Conservation (phyloP, 371 early-diverging fungal species). For the Mortierella sp. region DNA sequence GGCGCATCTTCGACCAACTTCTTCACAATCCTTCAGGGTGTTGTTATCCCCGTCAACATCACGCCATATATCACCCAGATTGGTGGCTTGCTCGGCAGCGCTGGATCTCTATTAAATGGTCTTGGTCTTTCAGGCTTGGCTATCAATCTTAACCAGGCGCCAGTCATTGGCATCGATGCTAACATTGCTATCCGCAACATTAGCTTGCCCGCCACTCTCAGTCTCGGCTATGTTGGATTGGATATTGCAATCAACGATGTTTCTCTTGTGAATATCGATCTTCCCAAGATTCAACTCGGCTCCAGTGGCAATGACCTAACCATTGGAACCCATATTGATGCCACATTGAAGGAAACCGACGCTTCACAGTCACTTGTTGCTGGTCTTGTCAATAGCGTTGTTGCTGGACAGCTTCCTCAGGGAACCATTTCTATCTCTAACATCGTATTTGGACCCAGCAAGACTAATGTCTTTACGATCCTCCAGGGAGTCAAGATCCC, state of each 20-base stretch:
- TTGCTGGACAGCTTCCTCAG: conserved; percentile 47
- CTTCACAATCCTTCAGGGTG: conserved; percentile 44
- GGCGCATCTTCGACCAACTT: conserved; percentile 36
- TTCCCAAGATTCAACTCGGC: conserved; percentile 51
- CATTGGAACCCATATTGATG: conserved; percentile 45
- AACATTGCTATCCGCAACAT: conserved; percentile 43
- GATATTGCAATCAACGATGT: conserved; percentile 33
- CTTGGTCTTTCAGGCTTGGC: conserved; percentile 47
- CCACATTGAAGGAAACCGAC: conserved; percentile 32
- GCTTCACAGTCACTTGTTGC: conserved; percentile 45
- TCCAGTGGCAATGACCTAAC: conserved; percentile 35
- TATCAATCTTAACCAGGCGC: conserved; percentile 54
- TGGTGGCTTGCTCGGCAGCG: conserved; percentile 34
- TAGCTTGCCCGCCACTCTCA: conserved; percentile 40
- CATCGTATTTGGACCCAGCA: conserved; percentile 48
- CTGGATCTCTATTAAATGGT: conserved; percentile 46
- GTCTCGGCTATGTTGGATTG: conserved; percentile 46
- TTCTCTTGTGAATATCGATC: conserved; percentile 30
- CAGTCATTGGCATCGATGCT: conserved; percentile 47
- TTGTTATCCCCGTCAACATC: conserved; percentile 40
- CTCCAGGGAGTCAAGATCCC: conserved; percentile 41
- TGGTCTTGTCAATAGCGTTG: conserved; percentile 46
- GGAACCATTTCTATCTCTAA: conserved; percentile 37
- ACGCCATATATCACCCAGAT: conserved; percentile 36
- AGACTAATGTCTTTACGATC: conserved; percentile 41